Percentiles rank a stretch among this genome's conserved stretches.
Conservation (phyloP, 106 monocot species). For the Dioscorea dumetorum region DNA sequence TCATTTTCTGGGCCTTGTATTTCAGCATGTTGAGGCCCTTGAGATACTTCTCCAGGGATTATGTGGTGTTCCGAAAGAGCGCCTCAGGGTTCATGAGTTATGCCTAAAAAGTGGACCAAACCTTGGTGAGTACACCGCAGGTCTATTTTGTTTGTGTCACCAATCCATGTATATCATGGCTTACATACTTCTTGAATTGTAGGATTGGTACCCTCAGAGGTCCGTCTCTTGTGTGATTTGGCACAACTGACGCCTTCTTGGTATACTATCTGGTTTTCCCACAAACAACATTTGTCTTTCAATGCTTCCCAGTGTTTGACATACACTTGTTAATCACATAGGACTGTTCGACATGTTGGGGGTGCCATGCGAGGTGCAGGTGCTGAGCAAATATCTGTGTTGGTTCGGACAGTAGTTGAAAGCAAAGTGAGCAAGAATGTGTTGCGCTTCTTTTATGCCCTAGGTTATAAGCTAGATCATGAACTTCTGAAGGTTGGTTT, state of each 20-base stretch:
- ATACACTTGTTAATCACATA: constrained; percentile 7
- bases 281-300: neutral
- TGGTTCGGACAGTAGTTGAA: constrained; percentile 73
- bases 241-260: constrained; percentile 65
- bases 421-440: constrained; percentile 84
- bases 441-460: constrained; percentile 71
- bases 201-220: constrained; percentile 78
- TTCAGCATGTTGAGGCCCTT: constrained; percentile 89
- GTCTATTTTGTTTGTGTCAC: neutral
- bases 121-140: constrained; percentile 38
- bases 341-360: constrained; percentile 91
- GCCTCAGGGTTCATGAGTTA: constrained; percentile 73
- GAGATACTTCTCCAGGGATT: constrained; percentile 94
- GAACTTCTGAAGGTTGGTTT: constrained; percentile 86
- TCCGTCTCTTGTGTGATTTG: constrained; percentile 84
- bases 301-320: neutral
- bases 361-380: constrained; percentile 92
- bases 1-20: neutral
- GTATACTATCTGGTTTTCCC: constrained; percentile 22
- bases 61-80: constrained; percentile 78
- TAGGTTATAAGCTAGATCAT: constrained; percentile 92
- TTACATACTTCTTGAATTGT: constrained; percentile 1
- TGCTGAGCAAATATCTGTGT: constrained; percentile 82
- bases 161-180: neutral
- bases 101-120: constrained; percentile 91